Percentiles rank a stretch among this genome's conserved stretches.
These are phyloP conservation scores for Rhynchosporium graminicola DNA, from an alignment of 2,329 filamentous ascomycete species.

Conservation along the genomic window DNA sequence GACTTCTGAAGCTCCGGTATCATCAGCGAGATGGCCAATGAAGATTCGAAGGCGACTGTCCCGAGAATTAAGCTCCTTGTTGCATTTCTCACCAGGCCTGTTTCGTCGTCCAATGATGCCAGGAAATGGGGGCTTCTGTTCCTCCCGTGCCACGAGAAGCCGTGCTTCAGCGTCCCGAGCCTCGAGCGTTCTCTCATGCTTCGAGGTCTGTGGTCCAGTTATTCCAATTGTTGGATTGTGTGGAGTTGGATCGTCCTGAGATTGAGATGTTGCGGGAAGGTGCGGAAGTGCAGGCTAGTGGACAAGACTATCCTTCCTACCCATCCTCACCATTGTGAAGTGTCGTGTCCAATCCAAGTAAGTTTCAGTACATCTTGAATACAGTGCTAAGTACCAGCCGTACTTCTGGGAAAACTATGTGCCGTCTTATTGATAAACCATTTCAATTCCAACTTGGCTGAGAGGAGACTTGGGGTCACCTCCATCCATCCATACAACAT, in stretches of 20 bases:
- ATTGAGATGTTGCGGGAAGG: neutral
- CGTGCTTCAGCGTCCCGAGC: slow-evolving; percentile 22
- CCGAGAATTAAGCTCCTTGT: slow-evolving; percentile 13
- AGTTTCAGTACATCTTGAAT: no score
- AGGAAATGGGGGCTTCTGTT: neutral
- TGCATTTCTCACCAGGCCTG: neutral
- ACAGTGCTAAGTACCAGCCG: no score
- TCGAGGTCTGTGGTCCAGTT: slow-evolving; percentile 15
- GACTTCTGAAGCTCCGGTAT: neutral
- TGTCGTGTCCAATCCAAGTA: no score
- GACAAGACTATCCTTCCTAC: neutral
- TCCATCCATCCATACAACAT: neutral
- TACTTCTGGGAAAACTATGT: no score
- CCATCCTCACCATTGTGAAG: neutral
- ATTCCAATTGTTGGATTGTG: slow-evolving; percentile 13
- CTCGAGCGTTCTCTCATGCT: slow-evolving; percentile 4
- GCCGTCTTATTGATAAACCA: no score
- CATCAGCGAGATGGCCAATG: neutral
- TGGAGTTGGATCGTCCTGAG: slow-evolving; percentile 3
- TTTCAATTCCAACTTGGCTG: neutral
- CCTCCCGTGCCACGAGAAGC: slow-evolving; percentile 14
- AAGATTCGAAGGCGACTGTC: neutral
- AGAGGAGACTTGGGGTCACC: neutral
- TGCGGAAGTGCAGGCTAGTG: slow-evolving; percentile 9
- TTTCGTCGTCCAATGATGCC: slow-evolving; percentile 12